Conservation (phyloP, 495 filamentous ascomycete species). For the Neurospora sp. region DNA sequence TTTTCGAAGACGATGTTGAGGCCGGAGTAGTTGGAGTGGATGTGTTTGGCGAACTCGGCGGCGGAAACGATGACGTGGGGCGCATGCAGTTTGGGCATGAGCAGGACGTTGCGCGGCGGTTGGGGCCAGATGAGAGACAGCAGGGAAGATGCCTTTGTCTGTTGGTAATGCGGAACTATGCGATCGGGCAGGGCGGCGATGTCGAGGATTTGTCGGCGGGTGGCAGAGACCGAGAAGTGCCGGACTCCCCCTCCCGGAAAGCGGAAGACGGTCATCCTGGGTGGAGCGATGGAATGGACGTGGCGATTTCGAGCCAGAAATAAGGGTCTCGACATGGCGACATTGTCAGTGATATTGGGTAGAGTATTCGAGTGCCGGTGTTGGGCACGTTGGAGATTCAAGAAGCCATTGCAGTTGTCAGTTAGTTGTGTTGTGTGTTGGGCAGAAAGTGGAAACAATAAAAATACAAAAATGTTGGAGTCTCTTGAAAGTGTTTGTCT, state of each 20-base stretch:
- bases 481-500: neutral
- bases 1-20: constrained; percentile 77
- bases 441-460: neutral
- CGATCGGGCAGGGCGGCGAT: constrained; percentile 43
- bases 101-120: constrained; percentile 79
- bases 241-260: constrained; percentile 9
- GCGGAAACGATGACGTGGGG: constrained; percentile 61
- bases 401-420: neutral
- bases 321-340: constrained; percentile 17
- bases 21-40: constrained; percentile 67
- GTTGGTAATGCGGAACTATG: constrained; percentile 40
- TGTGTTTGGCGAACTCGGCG: constrained; percentile 72
- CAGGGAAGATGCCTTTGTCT: constrained; percentile 43
- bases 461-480: neutral
- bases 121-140: constrained; percentile 79
- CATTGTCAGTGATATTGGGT: constrained; percentile 5
- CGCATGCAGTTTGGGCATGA: constrained; percentile 77
- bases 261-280: constrained; percentile 6
- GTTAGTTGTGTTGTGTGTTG: neutral
- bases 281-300: neutral
- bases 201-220: constrained; percentile 37
- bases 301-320: constrained; percentile 13
- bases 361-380: neutral
- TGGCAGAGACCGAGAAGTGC: constrained; percentile 36
- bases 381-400: neutral